phyloP scores from a whole-genome alignment of 768 basidiomycete species.

The Calocera viscosa region DNA sequence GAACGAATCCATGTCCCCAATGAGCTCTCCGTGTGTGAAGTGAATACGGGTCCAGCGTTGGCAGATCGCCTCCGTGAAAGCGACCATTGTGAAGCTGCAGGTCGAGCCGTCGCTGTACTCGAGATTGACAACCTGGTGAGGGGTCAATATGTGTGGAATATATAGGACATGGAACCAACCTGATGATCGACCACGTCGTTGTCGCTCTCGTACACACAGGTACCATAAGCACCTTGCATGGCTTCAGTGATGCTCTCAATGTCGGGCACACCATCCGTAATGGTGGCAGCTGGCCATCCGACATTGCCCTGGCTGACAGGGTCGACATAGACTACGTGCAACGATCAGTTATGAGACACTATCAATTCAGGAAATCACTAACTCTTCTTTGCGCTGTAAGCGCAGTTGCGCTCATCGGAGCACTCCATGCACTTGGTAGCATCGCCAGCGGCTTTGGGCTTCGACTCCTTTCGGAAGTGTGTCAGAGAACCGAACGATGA shows the following conservation, averaged over 20 bases:
- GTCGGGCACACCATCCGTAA: constrained; percentile 74
- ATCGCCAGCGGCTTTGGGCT: constrained; percentile 54
- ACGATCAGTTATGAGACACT: not conserved
- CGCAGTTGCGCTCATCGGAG: constrained; percentile 53
- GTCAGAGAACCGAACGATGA: constrained; percentile 79
- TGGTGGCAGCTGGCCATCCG: constrained; percentile 51
- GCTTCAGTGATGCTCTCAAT: constrained; percentile 73
- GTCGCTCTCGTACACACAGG: constrained; percentile 69
- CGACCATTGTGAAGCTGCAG: constrained; percentile 81
- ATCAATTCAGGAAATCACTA: constrained; percentile 19
- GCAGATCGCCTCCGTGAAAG: constrained; percentile 62
- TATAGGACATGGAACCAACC: too few relatives aligned
- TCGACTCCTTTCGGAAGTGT: constrained; percentile 63
- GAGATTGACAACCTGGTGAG: constrained; percentile 59
- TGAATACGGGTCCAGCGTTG: constrained; percentile 74
- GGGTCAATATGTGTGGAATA: too few relatives aligned
- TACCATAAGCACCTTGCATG: constrained; percentile 62
- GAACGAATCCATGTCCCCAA: constrained; percentile 71
- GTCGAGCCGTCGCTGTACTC: constrained; percentile 74
- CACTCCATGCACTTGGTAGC: constrained; percentile 70
- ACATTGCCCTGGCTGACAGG: constrained; percentile 44
- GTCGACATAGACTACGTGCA: constrained; percentile 59
- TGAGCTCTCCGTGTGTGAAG: constrained; percentile 75
- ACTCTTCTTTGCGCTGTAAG: constrained; percentile 84
- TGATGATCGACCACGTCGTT: constrained; percentile 89